phyloP scores from a whole-genome alignment of 2,329 filamentous ascomycete species.

The Monascus ruber region DNA sequence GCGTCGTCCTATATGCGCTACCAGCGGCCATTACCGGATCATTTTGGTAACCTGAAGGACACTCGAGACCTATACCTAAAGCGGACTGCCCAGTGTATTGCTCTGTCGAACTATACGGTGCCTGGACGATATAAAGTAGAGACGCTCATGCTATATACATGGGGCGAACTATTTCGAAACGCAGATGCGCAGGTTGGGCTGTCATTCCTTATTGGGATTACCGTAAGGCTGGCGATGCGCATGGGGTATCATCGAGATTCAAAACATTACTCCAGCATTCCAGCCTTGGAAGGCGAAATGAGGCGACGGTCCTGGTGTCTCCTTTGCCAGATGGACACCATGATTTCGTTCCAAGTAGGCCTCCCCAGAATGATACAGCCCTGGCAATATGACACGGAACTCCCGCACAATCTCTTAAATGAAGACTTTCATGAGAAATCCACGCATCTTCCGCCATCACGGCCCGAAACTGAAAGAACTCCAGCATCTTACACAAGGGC shows the following conservation, averaged over 20 bases:
- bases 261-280: slow-evolving; percentile 41
- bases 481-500: slow-evolving; percentile 26
- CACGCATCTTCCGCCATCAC: slow-evolving; percentile 39
- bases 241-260: slow-evolving; percentile 52
- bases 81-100: slow-evolving; percentile 23
- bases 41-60: too few species aligned
- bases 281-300: slow-evolving; percentile 47
- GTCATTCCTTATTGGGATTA: slow-evolving; percentile 44
- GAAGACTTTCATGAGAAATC: slow-evolving; percentile 46
- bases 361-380: slow-evolving; percentile 50
- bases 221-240: slow-evolving; percentile 48
- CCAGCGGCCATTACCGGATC: too few species aligned
- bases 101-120: slow-evolving; percentile 21
- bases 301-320: slow-evolving; percentile 32
- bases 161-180: slow-evolving; percentile 20
- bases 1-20: too few species aligned
- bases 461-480: slow-evolving; percentile 45
- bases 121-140: slow-evolving; percentile 23
- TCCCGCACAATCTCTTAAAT: slow-evolving; percentile 51
- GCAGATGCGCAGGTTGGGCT: slow-evolving; percentile 38
- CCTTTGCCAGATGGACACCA: slow-evolving; percentile 45
- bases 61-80: slow-evolving; percentile 32
- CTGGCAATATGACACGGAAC: slow-evolving; percentile 48
- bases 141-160: slow-evolving; percentile 18
- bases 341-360: slow-evolving; percentile 54